A percentile compares a stretch with the other conserved stretches of the same genome.
Evolutionary conservation across 2,329 filamentous ascomycete species (phyloP).

Genomic region (Penicillium occitanis): DNA sequence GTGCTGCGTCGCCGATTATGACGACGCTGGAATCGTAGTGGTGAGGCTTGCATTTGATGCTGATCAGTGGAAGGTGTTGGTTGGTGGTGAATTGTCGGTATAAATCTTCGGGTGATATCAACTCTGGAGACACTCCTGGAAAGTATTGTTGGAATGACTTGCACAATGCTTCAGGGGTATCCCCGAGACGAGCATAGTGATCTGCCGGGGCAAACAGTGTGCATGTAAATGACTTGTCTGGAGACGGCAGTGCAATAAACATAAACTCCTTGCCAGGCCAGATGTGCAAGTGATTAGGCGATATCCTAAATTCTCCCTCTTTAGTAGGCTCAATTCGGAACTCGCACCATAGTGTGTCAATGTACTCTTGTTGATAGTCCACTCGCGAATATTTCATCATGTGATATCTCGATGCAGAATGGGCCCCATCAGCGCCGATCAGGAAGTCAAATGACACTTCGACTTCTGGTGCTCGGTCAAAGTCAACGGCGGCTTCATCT

Average conservation of each 20-base stretch:
- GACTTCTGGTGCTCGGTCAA: constrained; percentile 64
- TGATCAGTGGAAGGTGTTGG: constrained; percentile 89
- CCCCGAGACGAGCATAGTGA: constrained; percentile 68
- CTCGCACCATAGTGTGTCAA: constrained; percentile 96
- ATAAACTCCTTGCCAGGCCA: constrained; percentile 94
- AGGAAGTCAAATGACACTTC: constrained; percentile 88
- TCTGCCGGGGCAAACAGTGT: constrained; percentile 82
- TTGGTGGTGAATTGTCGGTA: constrained; percentile 74
- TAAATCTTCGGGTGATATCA: constrained; percentile 63
- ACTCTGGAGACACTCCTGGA: constrained; percentile 70
- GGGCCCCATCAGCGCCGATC: constrained; percentile 91
- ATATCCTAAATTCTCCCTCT: constrained; percentile 68
- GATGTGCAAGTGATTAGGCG: constrained; percentile 92
- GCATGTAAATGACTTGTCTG: constrained; percentile 91
- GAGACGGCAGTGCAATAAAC: constrained; percentile 94
- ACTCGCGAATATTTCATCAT: constrained; percentile 93
- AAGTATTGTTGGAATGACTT: constrained; percentile 84
- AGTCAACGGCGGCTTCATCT: constrained; percentile 27
- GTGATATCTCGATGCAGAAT: constrained; percentile 86
- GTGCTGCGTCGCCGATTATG: constrained; percentile 88
- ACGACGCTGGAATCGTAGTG: constrained; percentile 75
- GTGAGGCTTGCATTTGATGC: constrained; percentile 87
- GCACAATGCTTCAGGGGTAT: constrained; percentile 66
- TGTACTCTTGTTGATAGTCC: constrained; percentile 91
- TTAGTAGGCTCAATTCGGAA: constrained; percentile 70